Conservation (phyloP, 2,329 filamentous ascomycete genomes). For the Colletotrichum ledebouriae region DNA sequence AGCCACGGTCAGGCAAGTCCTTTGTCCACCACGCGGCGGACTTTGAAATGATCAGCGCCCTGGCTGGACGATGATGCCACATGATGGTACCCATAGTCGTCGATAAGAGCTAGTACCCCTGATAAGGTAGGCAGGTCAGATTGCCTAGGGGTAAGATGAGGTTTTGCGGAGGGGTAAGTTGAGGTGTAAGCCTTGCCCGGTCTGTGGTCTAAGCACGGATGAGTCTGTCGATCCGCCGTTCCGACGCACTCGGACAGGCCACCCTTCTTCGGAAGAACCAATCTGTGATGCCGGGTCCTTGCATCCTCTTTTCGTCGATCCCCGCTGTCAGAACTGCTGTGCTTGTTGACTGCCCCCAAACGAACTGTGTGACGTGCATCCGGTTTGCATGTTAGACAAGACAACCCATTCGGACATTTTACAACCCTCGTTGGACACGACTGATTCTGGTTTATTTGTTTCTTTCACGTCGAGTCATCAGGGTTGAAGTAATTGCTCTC, state of each 20-base stretch:
- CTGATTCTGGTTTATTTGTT: not conserved
- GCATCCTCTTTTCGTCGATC: constrained; percentile 37
- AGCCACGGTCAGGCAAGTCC: constrained; percentile 7
- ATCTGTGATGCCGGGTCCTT: constrained; percentile 40
- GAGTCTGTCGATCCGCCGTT: constrained; percentile 4
- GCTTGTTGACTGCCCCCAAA: not conserved
- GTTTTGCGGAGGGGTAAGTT: too few relatives aligned
- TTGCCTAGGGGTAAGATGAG: too few relatives aligned
- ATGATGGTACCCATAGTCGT: not conserved
- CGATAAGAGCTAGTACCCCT: constrained; percentile 13
- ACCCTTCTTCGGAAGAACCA: constrained; percentile 26
- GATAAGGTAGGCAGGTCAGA: constrained; percentile 8
- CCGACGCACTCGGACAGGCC: not conserved
- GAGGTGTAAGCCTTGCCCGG: too few relatives aligned
- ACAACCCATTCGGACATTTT: constrained; percentile 17
- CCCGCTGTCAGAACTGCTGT: constrained; percentile 37
- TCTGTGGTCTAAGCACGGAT: constrained; percentile 2
- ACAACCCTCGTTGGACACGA: not conserved
- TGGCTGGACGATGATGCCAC: not conserved
- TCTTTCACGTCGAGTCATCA: constrained; percentile 6
- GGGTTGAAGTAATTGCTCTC: constrained; percentile 36
- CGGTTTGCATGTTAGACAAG: not conserved
- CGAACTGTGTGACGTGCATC: constrained; percentile 34
- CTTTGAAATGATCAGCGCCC: not conserved
- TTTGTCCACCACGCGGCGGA: constrained; percentile 3